Base-by-base conservation (phyloP, 2,329 filamentous ascomycete genomes). In the Ceratocystis huliohia region DNA sequence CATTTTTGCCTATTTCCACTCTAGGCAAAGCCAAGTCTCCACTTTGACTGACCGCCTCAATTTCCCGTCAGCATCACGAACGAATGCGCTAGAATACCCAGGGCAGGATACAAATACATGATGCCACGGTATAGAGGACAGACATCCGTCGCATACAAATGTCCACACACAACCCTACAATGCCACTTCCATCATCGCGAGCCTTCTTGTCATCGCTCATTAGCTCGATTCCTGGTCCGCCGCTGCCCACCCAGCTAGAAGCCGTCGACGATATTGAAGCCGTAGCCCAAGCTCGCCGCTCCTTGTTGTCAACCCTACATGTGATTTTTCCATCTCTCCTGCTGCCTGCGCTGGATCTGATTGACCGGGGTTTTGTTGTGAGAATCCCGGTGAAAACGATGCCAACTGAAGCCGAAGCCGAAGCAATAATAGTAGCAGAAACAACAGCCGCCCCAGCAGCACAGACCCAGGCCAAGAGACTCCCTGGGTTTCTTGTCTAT, bases 301-400 rank as follows among this genome's bases (percentile, higher is more conserved):
- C 44, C 3, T 76, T 88, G 17, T 78, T 96, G n/a, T 78, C 91
- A 1, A 91, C 89, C 0, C 82, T 96, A 0, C 92, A 96, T 76
- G 88, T 91, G 44, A 78, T 96, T 15, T 95, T 95, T 72, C 91
- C 91, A 0, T 84, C 84, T 69, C 82, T 91, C 65, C 77, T 96
- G 1, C 84, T 96, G 0, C 89, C 91, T 2, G 91, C 93, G 0
- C 80, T 99, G 2, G 92, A 97, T 74, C 80, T 97, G 0, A 80
- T 99, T 0, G 94, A 99, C 74, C 83, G 90, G 30, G 78, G 81
- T 2, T 82, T 94, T 0, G 84, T 96, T 44, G 56, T 59, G 15
- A 28, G 56, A 6, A 22, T 59, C 56, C 13, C 37, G 15, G 1
- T 8, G 3, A 15, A 41, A 17, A 13, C 46, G n/a, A n/a, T 22